Conservation (phyloP, 805 yeast species). For the Ogataea methanolica region DNA sequence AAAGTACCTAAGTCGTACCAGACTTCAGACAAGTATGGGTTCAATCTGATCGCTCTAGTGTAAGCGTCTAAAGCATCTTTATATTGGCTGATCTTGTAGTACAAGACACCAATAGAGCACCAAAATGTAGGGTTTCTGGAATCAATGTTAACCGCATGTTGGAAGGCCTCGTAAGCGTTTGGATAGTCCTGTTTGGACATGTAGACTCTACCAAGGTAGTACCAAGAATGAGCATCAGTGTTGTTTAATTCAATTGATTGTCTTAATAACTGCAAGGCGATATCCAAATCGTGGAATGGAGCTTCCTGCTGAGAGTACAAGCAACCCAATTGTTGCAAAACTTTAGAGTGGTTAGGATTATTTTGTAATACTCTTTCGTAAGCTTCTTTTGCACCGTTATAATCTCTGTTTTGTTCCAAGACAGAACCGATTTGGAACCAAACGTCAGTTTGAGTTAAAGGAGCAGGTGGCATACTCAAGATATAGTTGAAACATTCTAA, state of each 20-base stretch:
- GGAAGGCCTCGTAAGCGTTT: conserved; percentile 97
- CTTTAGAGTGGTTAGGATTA: conserved; percentile 93
- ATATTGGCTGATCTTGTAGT: conserved; percentile 93
- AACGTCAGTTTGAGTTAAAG: conserved; percentile 92
- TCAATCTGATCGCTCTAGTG: conserved; percentile 91
- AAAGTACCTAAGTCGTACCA: conserved; percentile 98
- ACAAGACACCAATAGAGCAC: conserved; percentile 93
- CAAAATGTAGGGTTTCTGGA: conserved; percentile 97
- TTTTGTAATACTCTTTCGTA: conserved; percentile 87
- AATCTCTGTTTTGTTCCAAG: conserved; percentile 88
- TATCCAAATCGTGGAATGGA: conserved; percentile 72
- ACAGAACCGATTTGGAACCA: conserved; percentile 99
- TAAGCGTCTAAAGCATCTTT: conserved; percentile 97
- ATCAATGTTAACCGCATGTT: conserved; percentile 96
- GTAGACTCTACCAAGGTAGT: conserved; percentile 92
- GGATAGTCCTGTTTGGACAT: conserved; percentile 95
- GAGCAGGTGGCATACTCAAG: conserved; percentile 86
- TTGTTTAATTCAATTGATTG: conserved; percentile 88
- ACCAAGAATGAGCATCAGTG: conserved; percentile 95
- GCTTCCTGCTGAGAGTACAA: conserved; percentile 74
- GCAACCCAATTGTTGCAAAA: conserved; percentile 93
- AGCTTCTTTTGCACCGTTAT: conserved; percentile 89
- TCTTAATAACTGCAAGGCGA: conserved; percentile 74
- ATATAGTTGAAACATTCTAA: conserved; percentile 94
- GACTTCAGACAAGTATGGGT: conserved; percentile 94